Conservation (phyloP, 2,329 filamentous ascomycete species). For the Cladophialophora immunda region DNA sequence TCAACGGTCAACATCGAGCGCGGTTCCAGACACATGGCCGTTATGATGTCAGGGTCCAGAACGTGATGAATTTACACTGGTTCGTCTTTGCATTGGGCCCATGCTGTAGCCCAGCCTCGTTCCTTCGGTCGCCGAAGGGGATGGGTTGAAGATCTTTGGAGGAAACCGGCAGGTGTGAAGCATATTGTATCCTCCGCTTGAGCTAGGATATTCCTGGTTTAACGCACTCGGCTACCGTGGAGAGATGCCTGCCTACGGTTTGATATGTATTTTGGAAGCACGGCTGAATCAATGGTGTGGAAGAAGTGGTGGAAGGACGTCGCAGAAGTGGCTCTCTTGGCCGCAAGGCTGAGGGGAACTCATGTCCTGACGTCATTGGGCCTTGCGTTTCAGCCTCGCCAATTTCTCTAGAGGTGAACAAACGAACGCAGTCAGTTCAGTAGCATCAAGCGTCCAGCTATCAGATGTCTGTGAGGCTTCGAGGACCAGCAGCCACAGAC, state of each 20-base stretch:
- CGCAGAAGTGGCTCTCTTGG: neutral
- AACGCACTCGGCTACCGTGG: neutral
- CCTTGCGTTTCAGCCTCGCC: neutral
- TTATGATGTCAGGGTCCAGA: neutral
- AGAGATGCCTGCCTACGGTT: neutral
- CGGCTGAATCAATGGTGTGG: neutral
- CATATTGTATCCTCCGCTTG: neutral
- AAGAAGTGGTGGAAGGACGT: neutral
- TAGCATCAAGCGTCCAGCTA: no score
- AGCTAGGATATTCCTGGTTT: neutral
- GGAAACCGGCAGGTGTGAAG: neutral
- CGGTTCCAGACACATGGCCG: neutral
- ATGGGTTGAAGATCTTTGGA: neutral
- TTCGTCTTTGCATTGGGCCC: neutral
- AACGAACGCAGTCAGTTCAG: no score
- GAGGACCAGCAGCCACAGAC: neutral
- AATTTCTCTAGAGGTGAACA: no score
- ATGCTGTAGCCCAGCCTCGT: conserved; percentile 1
- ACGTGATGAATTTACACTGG: neutral
- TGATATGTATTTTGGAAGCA: neutral
- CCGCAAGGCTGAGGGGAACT: neutral
- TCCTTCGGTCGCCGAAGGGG: neutral
- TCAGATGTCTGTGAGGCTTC: no score
- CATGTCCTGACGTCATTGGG: neutral
- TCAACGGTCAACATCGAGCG: neutral